Evolutionary conservation across 345 rosid genomes (phyloP).

Genomic region (Hibiscus tridactylites): DNA sequence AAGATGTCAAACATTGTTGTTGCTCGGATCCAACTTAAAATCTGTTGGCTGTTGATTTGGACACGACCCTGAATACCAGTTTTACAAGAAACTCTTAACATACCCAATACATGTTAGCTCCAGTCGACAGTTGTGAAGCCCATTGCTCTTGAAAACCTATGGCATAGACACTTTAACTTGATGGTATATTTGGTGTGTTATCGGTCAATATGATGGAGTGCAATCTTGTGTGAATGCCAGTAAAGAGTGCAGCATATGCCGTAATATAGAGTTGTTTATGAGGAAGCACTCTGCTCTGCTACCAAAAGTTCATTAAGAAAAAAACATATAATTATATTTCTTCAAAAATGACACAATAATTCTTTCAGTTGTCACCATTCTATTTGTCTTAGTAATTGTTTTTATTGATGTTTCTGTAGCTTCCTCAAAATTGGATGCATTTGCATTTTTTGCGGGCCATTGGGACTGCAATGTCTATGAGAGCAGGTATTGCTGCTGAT

Average conservation of each 20-base stretch:
- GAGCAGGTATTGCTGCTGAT: slow-evolving; percentile 96
- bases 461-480: slow-evolving; percentile 98
- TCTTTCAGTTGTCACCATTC: slow-evolving; percentile 1
- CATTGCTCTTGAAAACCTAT: not conserved
- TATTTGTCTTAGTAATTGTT: slow-evolving; percentile 1
- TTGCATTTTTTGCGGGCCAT: slow-evolving; percentile 97
- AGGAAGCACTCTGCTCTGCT: not conserved
- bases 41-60: not conserved
- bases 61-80: not conserved
- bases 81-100: not conserved
- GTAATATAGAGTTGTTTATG: not conserved
- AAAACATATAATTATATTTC: not conserved
- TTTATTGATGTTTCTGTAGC: slow-evolving; percentile 43
- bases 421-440: slow-evolving; percentile 99
- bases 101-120: not conserved
- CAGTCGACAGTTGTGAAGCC: not conserved
- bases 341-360: not conserved
- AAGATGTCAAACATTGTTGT: not conserved
- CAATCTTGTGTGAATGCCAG: not conserved
- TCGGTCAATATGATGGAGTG: not conserved
- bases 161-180: too few species aligned
- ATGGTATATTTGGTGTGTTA: not conserved
- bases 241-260: not conserved
- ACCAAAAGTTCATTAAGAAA: not conserved
- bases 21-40: not conserved